Evolutionary conservation across 805 yeast species (phyloP).

Genomic region (Vanderwaltozyma tropicalis): DNA sequence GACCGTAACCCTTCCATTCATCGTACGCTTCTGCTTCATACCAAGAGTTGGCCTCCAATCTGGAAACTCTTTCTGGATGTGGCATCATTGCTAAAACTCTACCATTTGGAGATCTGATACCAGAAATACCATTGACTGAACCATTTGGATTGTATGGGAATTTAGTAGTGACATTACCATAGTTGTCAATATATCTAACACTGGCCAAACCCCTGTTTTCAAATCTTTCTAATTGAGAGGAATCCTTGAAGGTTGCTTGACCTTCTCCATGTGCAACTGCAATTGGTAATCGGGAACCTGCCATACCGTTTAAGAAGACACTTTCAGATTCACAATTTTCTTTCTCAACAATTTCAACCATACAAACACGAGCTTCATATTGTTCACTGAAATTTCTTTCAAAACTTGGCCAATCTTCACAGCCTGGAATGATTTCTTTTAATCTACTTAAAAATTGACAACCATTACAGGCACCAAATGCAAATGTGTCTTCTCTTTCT

Average conservation of each 20-base stretch:
- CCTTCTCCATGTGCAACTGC: constrained; percentile 99
- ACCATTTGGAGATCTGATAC: constrained; percentile 82
- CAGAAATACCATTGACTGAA: constrained; percentile 86
- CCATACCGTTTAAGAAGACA: constrained; percentile 81
- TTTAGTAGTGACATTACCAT: constrained; percentile 69
- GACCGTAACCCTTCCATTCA: constrained; percentile 77
- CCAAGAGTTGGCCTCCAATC: constrained; percentile 86
- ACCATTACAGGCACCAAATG: constrained; percentile 97
- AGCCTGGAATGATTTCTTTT: constrained; percentile 74
- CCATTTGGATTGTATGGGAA: constrained; percentile 97
- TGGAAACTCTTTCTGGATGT: constrained; percentile 90
- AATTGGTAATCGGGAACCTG: constrained; percentile 88
- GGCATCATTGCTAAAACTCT: constrained; percentile 98
- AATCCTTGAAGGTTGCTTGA: constrained; percentile 58
- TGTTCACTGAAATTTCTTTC: constrained; percentile 88
- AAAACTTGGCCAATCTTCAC: constrained; percentile 88
- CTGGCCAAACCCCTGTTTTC: constrained; percentile 45
- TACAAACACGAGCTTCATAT: constrained; percentile 88
- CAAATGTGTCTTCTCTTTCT: constrained; percentile 83
- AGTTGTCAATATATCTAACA: constrained; percentile 81
- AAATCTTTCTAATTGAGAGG: constrained; percentile 39
- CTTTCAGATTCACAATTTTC: constrained; percentile 37
- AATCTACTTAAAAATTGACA: constrained; percentile 91
- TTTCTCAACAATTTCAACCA: constrained; percentile 67
- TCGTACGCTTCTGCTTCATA: constrained; percentile 55